Percentiles rank a stretch among this genome's conserved stretches.
These are phyloP conservation scores for Hylodesmum podocarpum DNA, from an alignment of 306 rosid species.

Conservation along the genomic window DNA sequence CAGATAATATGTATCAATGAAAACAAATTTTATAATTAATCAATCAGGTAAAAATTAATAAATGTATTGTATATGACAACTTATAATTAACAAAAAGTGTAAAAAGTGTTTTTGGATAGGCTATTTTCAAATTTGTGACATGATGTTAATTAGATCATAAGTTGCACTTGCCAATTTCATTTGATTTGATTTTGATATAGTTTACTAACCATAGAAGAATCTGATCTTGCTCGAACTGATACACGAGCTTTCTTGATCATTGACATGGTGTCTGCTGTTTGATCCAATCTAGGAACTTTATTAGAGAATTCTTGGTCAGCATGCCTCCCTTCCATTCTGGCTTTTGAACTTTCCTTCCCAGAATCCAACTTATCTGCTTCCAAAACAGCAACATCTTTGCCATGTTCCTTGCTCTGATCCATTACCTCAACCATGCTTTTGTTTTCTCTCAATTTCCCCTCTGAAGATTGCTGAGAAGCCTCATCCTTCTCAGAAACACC, in stretches of 20 bases:
- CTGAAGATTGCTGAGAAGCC: slow-evolving; percentile 27
- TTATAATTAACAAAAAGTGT: too few relatives aligned
- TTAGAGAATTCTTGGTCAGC: slow-evolving; percentile 28
- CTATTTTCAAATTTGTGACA: too few relatives aligned
- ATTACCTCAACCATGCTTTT: slow-evolving; percentile 38
- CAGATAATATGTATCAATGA: too few relatives aligned
- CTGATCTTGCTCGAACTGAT: slow-evolving; percentile 59
- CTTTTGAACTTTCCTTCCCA: slow-evolving; percentile 9
- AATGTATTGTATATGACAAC: too few relatives aligned
- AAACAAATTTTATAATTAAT: too few relatives aligned
- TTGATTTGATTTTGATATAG: neutral
- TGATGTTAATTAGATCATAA: neutral
- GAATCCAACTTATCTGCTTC: slow-evolving; percentile 4
- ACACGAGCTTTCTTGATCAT: slow-evolving; percentile 67
- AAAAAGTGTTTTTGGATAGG: too few relatives aligned
- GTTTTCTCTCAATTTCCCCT: slow-evolving; percentile 27
- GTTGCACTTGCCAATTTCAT: neutral
- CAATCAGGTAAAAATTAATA: too few relatives aligned
- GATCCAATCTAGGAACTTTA: slow-evolving; percentile 41
- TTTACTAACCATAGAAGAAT: slow-evolving; percentile 53
- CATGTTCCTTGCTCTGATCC: slow-evolving; percentile 24
- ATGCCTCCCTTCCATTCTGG: neutral
- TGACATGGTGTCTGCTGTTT: slow-evolving; percentile 49
- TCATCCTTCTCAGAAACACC: slow-evolving; percentile 32
- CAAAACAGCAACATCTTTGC: neutral